phyloP scores from a whole-genome alignment of 495 filamentous ascomycete species.

The Penicillium desertorum region DNA sequence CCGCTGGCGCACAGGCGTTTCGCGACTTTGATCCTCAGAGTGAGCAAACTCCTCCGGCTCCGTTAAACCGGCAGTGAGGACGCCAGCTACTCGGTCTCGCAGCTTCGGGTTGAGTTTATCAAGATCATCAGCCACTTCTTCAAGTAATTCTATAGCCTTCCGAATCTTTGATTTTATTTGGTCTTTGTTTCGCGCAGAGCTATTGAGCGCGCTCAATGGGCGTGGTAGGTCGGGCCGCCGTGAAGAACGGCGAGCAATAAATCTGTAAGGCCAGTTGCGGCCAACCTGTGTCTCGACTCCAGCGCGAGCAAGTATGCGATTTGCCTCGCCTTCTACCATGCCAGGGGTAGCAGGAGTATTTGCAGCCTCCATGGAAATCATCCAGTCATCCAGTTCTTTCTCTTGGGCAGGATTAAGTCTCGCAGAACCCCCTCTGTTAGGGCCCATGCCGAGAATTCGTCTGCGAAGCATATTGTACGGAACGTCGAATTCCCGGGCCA shows the following conservation, averaged over 20 bases:
- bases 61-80: background rate
- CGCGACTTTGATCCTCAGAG: background rate
- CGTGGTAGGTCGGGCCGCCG: background rate
- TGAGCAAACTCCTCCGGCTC: background rate
- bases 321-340: background rate
- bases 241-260: background rate
- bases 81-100: background rate
- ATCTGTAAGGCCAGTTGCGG: background rate
- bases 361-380: background rate
- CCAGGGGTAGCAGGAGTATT: background rate
- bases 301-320: background rate
- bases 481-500: background rate
- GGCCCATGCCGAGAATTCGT: background rate
- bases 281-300: background rate
- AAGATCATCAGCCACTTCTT: background rate
- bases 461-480: background rate
- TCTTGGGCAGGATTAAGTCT: background rate
- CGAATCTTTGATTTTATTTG: background rate
- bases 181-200: background rate
- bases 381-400: background rate
- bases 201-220: background rate
- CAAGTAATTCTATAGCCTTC: background rate
- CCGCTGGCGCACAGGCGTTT: background rate
- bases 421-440: no score
- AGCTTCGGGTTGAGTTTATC: background rate